Percentiles rank a stretch among this genome's conserved stretches.
Conservation (phyloP, 768 basidiomycete species). For the Trametes maxima region DNA sequence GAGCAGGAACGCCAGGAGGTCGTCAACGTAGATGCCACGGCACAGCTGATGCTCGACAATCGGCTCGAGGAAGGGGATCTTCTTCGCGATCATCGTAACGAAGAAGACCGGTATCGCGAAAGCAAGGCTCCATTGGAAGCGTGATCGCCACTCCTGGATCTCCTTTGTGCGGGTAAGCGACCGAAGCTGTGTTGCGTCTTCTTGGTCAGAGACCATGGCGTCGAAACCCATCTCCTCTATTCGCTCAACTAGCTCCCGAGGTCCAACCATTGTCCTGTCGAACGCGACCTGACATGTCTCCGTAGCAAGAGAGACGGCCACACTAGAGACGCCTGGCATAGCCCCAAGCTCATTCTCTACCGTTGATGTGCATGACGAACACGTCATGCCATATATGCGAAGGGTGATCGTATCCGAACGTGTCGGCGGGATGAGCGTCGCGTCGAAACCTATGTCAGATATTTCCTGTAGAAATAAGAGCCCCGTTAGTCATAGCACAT, state of each 20-base stretch:
- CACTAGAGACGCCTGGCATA: slow-evolving; percentile 73
- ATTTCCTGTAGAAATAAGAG: slow-evolving; percentile 63
- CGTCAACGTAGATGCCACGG: slow-evolving; percentile 78
- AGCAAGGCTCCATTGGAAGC: slow-evolving; percentile 69
- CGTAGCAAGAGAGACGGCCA: slow-evolving; percentile 74
- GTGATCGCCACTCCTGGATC: slow-evolving; percentile 83
- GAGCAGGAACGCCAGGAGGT: slow-evolving; percentile 71
- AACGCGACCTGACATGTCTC: slow-evolving; percentile 77
- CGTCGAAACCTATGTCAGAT: slow-evolving; percentile 91
- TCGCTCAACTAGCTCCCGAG: slow-evolving; percentile 86
- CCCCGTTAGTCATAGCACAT: not conserved
- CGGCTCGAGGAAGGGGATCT: slow-evolving; percentile 58
- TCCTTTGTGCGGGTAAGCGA: slow-evolving; percentile 90
- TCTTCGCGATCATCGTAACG: slow-evolving; percentile 81
- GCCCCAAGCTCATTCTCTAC: slow-evolving; percentile 70
- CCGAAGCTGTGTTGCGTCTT: slow-evolving; percentile 80
- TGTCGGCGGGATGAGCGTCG: slow-evolving; percentile 67
- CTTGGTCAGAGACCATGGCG: slow-evolving; percentile 79
- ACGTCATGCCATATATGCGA: slow-evolving; percentile 91
- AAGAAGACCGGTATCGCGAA: slow-evolving; percentile 97
- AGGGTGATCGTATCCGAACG: slow-evolving; percentile 71
- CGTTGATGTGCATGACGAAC: slow-evolving; percentile 76
- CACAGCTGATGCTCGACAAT: slow-evolving; percentile 55
- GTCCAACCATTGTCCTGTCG: slow-evolving; percentile 70
- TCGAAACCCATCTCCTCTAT: slow-evolving; percentile 91